Evolutionary conservation across 2,329 filamentous ascomycete genomes (phyloP), one percentile per base, ranked within the genome.

Genomic region (Epichloe amarillans): DNA sequence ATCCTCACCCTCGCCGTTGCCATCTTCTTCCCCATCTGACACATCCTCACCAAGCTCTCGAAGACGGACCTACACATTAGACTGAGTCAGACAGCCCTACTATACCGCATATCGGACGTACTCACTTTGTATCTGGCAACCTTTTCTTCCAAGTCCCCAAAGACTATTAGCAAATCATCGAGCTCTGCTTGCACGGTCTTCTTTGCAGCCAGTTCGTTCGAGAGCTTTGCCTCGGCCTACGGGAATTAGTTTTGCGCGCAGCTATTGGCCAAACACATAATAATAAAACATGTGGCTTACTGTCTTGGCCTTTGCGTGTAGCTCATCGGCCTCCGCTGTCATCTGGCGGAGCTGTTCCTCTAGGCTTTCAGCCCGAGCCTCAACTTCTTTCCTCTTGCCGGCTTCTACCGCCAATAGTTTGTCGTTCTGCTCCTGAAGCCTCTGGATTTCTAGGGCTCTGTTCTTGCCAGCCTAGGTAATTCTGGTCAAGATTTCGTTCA

Each of bases 141-240:
- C 68, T 90, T 91, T 50, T 88, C 84, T 65, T 93, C 87, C 17
- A 89, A 62, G 61, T 93, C 87, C 14, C 80, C 82, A 65, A 90
- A 88, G 5, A 93, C 83, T 70, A 91, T 85, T 37, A 93, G 69
- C 50, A 91, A 72, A 64, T 93, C 87, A 57, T 93, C 87, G 44
- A 91, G 72, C 64, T 93, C 87, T 3, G 78, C 74, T 62, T 91
- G 86, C 5, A 76, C 75, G 1, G 76, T 69, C 54, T 80, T 74
- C 50, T 77, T 80, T 52, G 84, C 80, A 53, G 80, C 75, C 57
- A 82, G 79, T 54, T 78, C 82, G 21, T 63, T 58, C 3, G 53
- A 52, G 15, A 66, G 49, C 23, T 63, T 58, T 4, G 57, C 53
- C 49, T 69, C 62, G 43, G 60, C 55, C 67, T 72, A 47, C 8